phyloP scores from a whole-genome alignment of 1,284 basidiomycete genomes.

The Cystobasidium pallidum region DNA sequence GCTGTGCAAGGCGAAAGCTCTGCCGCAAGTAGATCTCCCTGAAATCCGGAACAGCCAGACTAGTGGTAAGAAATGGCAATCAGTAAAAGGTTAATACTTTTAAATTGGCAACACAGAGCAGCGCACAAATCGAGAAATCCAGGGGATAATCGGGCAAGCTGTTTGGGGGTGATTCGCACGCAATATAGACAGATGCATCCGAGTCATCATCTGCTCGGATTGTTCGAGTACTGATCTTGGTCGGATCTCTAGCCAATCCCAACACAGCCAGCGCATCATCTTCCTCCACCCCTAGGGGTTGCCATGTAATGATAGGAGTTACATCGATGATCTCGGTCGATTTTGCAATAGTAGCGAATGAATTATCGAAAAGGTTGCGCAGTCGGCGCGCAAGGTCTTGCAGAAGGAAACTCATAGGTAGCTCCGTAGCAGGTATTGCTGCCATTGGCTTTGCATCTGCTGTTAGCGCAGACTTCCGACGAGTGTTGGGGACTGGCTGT shows the following conservation, averaged over 20 bases:
- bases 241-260: conserved; percentile 40
- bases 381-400: conserved; percentile 10
- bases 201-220: not conserved
- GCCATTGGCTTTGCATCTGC: not conserved
- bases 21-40: not conserved
- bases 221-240: conserved; percentile 35
- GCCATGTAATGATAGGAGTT: conserved; percentile 16
- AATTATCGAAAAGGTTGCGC: conserved; percentile 1
- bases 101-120: not conserved
- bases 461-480: conserved; percentile 10
- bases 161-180: conserved; percentile 35
- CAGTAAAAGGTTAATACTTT: not conserved
- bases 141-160: conserved; percentile 1
- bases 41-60: conserved; percentile 19
- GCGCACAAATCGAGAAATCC: conserved; percentile 16
- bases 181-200: conserved; percentile 28
- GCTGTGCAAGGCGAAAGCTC: conserved; percentile 11
- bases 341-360: conserved; percentile 5
- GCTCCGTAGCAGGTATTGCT: not conserved
- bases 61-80: not conserved
- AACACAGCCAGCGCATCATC: conserved; percentile 39
- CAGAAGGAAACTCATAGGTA: conserved; percentile 25
- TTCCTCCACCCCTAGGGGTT: conserved; percentile 27
- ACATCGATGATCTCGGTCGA: conserved; percentile 8
- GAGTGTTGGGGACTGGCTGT: not conserved